phyloP scores from a whole-genome alignment of 306 rosid species.

The Abrus pulchellus region DNA sequence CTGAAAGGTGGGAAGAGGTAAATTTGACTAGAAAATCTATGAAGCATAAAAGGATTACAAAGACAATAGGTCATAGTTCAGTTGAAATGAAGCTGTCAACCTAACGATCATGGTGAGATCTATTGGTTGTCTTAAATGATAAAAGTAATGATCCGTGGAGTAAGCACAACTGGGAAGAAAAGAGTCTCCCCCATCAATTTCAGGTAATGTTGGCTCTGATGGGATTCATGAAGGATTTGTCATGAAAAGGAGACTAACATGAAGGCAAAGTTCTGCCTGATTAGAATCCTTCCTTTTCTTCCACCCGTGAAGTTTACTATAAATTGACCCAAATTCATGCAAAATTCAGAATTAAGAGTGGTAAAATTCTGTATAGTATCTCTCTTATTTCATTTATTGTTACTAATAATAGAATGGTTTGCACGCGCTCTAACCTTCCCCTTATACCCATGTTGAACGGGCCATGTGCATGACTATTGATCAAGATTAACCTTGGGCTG shows the following conservation, averaged over 20 bases:
- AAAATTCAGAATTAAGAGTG: conserved; percentile 6
- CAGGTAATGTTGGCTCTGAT: conserved; percentile 64
- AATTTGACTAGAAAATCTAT: conserved; percentile 65
- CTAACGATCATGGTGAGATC: conserved; percentile 34
- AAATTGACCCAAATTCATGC: conserved; percentile 17
- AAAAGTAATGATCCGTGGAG: neutral
- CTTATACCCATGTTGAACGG: neutral
- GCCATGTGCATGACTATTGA: neutral
- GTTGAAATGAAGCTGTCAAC: conserved; percentile 62
- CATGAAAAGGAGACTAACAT: conserved; percentile 49
- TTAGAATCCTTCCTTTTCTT: conserved; percentile 25
- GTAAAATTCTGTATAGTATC: conserved; percentile 13
- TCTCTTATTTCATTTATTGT: neutral
- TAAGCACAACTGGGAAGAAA: neutral
- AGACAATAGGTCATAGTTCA: conserved; percentile 73
- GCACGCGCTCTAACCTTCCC: neutral
- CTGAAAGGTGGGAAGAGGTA: conserved; percentile 77
- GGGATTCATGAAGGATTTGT: conserved; percentile 76
- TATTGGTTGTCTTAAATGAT: conserved; percentile 45
- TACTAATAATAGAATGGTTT: neutral
- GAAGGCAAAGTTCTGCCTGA: neutral
- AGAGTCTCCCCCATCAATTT: conserved; percentile 51
- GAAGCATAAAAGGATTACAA: conserved; percentile 59
- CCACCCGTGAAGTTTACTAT: neutral
- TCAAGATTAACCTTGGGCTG: neutral